Evolutionary conservation across 129 eudicot genomes (phyloP).

Genomic region (Lonicera japonica): DNA sequence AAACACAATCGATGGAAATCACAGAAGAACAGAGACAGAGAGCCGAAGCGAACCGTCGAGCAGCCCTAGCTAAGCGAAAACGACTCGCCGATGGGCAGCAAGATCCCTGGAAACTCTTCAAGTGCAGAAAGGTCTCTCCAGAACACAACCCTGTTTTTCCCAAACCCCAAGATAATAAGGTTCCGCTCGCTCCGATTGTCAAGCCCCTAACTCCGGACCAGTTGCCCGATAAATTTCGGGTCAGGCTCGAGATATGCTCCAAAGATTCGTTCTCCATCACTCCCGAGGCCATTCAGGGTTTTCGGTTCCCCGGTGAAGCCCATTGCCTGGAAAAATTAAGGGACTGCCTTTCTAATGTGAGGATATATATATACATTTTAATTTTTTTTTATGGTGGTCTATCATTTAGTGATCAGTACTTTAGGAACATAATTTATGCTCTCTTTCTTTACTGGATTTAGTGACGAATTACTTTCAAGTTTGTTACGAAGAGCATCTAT

Average conservation of each 20-base stretch:
- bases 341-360: constrained; percentile 52
- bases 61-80: constrained; percentile 70
- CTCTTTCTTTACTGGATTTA: neutral
- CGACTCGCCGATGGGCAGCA: constrained; percentile 21
- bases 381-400: no score
- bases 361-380: neutral
- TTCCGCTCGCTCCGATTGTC: neutral
- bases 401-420: neutral
- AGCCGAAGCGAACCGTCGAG: constrained; percentile 48
- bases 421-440: no score
- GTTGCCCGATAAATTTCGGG: constrained; percentile 35
- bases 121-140: constrained; percentile 57
- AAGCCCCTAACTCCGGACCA: neutral
- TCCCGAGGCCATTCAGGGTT: constrained; percentile 44
- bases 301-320: constrained; percentile 52
- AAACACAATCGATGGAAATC: constrained; percentile 26
- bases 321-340: constrained; percentile 46
- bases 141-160: neutral
- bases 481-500: neutral
- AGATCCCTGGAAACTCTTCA: constrained; percentile 39
- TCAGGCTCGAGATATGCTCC: constrained; percentile 64
- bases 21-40: constrained; percentile 38
- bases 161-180: neutral
- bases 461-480: neutral
- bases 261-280: constrained; percentile 80